Percentiles rank a stretch among this genome's conserved stretches.
Evolutionary conservation across 106 monocot species (phyloP).

Genomic region (Acanthochlamys bracteata): DNA sequence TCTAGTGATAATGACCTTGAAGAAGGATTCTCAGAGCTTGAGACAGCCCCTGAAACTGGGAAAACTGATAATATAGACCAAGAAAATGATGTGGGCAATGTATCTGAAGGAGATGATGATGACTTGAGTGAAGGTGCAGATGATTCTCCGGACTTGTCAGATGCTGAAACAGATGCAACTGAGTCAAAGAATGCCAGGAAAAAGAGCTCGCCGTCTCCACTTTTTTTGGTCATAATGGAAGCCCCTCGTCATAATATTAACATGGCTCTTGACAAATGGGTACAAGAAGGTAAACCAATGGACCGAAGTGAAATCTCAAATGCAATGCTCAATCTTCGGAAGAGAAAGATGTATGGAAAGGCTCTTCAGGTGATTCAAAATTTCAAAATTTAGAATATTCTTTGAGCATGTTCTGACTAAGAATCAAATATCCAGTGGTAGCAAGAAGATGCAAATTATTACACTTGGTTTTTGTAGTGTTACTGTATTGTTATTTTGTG

Average conservation of each 20-base stretch:
- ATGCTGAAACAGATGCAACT: constrained; percentile 14
- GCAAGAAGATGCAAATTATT: too few species aligned
- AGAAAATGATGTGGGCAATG: constrained; percentile 10
- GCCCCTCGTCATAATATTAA: constrained; percentile 17
- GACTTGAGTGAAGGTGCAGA: constrained; percentile 10
- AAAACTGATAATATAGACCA: constrained; percentile 4
- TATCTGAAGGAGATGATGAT: constrained; percentile 14
- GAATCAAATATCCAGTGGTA: background rate
- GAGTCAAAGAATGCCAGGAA: constrained; percentile 4
- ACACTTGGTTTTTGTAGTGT: too few species aligned
- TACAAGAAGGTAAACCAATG: constrained; percentile 45
- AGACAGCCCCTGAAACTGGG: constrained; percentile 18
- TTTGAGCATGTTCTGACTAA: background rate
- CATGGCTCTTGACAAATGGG: constrained; percentile 43
- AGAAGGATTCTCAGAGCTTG: constrained; percentile 65
- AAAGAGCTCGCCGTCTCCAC: constrained; percentile 12
- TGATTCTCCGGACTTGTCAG: constrained; percentile 16
- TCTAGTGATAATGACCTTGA: constrained; percentile 21
- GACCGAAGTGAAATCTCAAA: constrained; percentile 25
- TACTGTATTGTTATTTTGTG: too few species aligned
- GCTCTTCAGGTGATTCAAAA: constrained; percentile 48
- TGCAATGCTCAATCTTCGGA: constrained; percentile 40
- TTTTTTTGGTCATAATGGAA: constrained; percentile 40
- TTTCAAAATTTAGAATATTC: background rate
- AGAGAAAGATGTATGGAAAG: constrained; percentile 32